These are phyloP conservation scores for Beauveria varroae DNA, from an alignment of 2,329 filamentous ascomycete genomes.

Conservation along the genomic window DNA sequence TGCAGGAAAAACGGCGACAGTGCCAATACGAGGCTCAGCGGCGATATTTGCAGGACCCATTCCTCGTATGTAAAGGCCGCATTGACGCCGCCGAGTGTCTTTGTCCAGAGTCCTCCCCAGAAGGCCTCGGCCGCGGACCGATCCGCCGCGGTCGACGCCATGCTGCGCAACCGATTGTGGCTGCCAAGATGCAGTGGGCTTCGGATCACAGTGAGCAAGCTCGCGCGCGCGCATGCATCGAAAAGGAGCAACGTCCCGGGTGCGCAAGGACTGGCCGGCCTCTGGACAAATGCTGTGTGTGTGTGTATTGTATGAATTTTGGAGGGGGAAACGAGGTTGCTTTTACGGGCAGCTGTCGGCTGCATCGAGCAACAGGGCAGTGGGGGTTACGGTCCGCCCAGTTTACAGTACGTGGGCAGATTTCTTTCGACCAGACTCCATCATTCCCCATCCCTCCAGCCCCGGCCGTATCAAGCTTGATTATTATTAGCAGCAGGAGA, in stretches of 20 bases:
- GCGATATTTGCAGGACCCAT: not conserved
- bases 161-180: not conserved
- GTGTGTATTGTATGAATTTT: not conserved
- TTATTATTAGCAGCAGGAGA: no score
- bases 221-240: not conserved
- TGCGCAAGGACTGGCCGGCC: not conserved
- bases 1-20: slow-evolving; percentile 7
- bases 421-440: not conserved
- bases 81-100: not conserved
- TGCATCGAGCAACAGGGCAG: not conserved
- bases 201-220: not conserved
- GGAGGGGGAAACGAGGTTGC: not conserved
- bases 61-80: slow-evolving; percentile 5
- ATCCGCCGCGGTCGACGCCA: not conserved
- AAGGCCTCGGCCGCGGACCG: not conserved
- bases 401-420: not conserved
- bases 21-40: not conserved
- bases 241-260: not conserved
- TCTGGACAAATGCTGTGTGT: not conserved
- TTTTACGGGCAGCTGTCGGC: not conserved
- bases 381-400: not conserved
- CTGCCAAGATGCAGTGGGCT: not conserved
- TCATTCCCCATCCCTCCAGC: not conserved
- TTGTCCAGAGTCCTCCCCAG: not conserved
- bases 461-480: not conserved